A percentile compares a stretch with the other conserved stretches of the same genome.
These are phyloP conservation scores for Diddensiella transvaalensis DNA, from an alignment of 805 yeast species.

Conservation along the genomic window DNA sequence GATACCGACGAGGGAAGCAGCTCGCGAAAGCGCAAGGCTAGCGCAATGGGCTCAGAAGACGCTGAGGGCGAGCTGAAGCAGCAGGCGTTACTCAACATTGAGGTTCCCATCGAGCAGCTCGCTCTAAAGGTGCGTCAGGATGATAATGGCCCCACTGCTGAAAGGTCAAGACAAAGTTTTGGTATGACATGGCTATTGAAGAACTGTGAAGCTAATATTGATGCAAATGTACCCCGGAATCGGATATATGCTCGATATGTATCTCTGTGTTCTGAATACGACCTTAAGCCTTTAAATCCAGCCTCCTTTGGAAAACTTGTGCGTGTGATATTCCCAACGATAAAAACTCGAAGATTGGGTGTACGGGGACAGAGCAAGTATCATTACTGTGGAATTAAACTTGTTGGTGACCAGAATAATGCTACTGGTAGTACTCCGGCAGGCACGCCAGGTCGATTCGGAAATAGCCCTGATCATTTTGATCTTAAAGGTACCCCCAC, in stretches of 20 bases:
- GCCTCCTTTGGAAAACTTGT: constrained; percentile 79
- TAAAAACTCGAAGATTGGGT: constrained; percentile 76
- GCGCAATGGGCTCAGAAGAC: constrained; percentile 15
- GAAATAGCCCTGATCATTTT: constrained; percentile 18
- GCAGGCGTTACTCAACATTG: constrained; percentile 14
- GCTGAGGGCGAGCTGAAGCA: constrained; percentile 17
- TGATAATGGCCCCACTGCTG: constrained; percentile 24
- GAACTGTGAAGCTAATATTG: constrained; percentile 49
- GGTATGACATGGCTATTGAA: constrained; percentile 79
- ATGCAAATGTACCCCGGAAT: constrained; percentile 60
- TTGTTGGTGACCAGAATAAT: constrained; percentile 35
- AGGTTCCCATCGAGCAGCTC: constrained; percentile 19
- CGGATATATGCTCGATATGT: constrained; percentile 66
- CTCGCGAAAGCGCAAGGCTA: constrained; percentile 11
- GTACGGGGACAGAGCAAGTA: constrained; percentile 78
- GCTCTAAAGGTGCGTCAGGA: constrained; percentile 19
- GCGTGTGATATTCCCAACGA: constrained; percentile 57
- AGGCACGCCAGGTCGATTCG: constrained; percentile 23
- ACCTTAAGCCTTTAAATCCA: constrained; percentile 60
- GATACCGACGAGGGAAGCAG: neutral
- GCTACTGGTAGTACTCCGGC: constrained; percentile 27
- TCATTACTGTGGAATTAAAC: constrained; percentile 75
- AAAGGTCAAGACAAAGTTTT: constrained; percentile 54
- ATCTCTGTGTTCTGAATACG: constrained; percentile 50
- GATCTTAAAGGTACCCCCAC: neutral